phyloP scores from a whole-genome alignment of 495 filamentous ascomycete genomes.

The Ramalina peruviana region DNA sequence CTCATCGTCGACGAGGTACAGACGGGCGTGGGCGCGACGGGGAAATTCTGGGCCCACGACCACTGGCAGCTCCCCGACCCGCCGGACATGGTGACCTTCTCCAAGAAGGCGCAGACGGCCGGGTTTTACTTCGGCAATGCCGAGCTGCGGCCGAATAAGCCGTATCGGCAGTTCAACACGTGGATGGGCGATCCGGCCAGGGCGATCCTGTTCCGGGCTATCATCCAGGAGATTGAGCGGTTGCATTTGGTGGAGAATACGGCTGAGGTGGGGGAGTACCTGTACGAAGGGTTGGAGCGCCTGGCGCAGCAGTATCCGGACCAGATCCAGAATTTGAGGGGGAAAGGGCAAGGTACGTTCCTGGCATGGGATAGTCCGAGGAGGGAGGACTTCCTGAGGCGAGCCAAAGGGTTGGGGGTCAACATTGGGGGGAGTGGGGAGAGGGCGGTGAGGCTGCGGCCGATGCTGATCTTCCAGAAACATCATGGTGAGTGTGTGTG shows the following conservation, averaged over 20 bases:
- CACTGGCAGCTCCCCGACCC: conserved; percentile 80
- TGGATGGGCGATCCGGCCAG: conserved; percentile 98
- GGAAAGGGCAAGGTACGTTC: conserved; percentile 91
- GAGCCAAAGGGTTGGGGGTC: conserved; percentile 69
- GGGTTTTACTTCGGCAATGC: conserved; percentile 92
- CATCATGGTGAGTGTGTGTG: conserved; percentile 54
- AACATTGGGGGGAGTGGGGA: conserved; percentile 88
- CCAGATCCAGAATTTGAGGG: conserved; percentile 78
- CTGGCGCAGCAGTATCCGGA: conserved; percentile 64
- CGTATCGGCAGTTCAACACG: conserved; percentile 99
- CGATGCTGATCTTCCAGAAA: conserved; percentile 94
- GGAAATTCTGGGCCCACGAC: conserved; percentile 98
- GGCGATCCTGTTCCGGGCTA: conserved; percentile 81
- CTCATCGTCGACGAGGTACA: conserved; percentile 98
- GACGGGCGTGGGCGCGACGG: conserved; percentile 89
- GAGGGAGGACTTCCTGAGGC: conserved; percentile 70
- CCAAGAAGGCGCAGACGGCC: conserved; percentile 96
- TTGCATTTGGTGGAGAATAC: conserved; percentile 71
- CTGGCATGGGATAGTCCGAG: conserved; percentile 87
- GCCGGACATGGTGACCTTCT: conserved; percentile 97
- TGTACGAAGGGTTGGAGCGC: conserved; percentile 55
- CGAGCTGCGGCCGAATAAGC: conserved; percentile 85
- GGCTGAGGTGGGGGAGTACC: conserved; percentile 67
- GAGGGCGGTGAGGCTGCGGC: conserved; percentile 68
- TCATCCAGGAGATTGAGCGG: conserved; percentile 77